These are phyloP conservation scores for Xenoacremonium recifei DNA, from an alignment of 2,329 filamentous ascomycete genomes.

Conservation along the genomic window DNA sequence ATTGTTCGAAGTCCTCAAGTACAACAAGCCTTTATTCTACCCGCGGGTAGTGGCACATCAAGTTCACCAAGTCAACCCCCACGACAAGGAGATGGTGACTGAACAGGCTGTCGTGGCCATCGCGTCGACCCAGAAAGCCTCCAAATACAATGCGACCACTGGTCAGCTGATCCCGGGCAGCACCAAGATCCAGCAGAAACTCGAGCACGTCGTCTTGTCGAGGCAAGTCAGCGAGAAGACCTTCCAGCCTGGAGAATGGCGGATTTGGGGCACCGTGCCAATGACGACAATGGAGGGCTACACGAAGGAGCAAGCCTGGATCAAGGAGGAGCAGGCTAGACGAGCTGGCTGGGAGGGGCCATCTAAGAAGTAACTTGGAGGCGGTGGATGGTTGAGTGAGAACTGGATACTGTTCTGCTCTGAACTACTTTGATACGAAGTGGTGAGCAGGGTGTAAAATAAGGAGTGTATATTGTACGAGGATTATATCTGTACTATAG, in stretches of 20 bases:
- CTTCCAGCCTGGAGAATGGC: slow-evolving; percentile 54
- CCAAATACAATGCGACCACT: slow-evolving; percentile 36
- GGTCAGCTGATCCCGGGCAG: slow-evolving; percentile 44
- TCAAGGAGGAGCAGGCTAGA: slow-evolving; percentile 32
- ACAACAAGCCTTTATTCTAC: slow-evolving; percentile 40
- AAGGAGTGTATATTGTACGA: slow-evolving; percentile 25
- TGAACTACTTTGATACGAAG: no score
- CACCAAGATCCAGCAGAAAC: slow-evolving; percentile 51
- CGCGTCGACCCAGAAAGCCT: slow-evolving; percentile 53
- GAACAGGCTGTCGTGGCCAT: slow-evolving; percentile 62
- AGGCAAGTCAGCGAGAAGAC: slow-evolving; percentile 43
- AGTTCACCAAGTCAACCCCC: slow-evolving; percentile 44
- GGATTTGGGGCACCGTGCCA: slow-evolving; percentile 61
- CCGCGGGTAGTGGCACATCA: slow-evolving; percentile 57
- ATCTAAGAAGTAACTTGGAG: slow-evolving; percentile 14
- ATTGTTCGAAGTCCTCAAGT: slow-evolving; percentile 54
- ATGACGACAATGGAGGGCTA: slow-evolving; percentile 49
- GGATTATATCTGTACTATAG: slow-evolving; percentile 28
- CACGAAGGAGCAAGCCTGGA: slow-evolving; percentile 33
- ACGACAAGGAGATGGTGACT: slow-evolving; percentile 34
- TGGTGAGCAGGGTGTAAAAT: slow-evolving; percentile 19
- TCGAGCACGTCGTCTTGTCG: slow-evolving; percentile 66
- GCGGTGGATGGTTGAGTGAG: no score
- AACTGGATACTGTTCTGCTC: no score
- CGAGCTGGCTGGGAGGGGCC: slow-evolving; percentile 31